Percentiles rank a stretch among this genome's conserved stretches.
Conservation (phyloP, 805 yeast genomes). For the Blastobotrys muscicola region DNA sequence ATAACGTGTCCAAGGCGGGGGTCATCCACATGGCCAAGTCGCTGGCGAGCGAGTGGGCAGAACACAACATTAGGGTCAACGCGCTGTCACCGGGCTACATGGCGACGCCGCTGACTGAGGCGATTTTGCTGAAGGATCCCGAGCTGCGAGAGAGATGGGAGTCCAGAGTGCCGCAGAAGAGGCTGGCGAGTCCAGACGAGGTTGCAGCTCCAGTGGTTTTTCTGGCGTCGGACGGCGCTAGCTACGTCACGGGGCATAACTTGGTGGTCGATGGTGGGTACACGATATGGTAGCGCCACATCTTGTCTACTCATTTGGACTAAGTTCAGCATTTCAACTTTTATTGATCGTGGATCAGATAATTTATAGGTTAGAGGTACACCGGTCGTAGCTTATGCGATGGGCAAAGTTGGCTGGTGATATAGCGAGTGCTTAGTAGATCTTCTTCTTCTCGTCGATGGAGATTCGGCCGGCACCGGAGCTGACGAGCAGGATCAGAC, state of each 20-base stretch:
- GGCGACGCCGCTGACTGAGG: conserved; percentile 66
- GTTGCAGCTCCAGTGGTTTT: conserved; percentile 69
- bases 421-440: conserved; percentile 37
- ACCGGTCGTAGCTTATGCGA: neutral
- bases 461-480: conserved; percentile 96
- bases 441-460: conserved; percentile 91
- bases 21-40: conserved; percentile 71
- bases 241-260: conserved; percentile 79
- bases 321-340: neutral
- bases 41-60: conserved; percentile 76
- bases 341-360: neutral
- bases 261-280: conserved; percentile 82
- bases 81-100: conserved; percentile 76
- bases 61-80: conserved; percentile 66
- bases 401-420: too few relatives aligned
- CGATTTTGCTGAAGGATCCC: conserved; percentile 44
- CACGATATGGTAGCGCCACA: conserved; percentile 54
- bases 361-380: neutral
- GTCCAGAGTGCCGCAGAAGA: conserved; percentile 59
- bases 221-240: conserved; percentile 63
- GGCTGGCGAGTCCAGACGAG: conserved; percentile 82
- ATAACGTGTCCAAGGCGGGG: conserved; percentile 82
- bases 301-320: neutral
- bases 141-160: conserved; percentile 62
- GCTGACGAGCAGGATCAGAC: conserved; percentile 78